Percentiles rank a stretch among this genome's conserved stretches.
Evolutionary conservation across 1,139 yeast genomes (phyloP).

Genomic region (Magnusiomyces tetraspermus): DNA sequence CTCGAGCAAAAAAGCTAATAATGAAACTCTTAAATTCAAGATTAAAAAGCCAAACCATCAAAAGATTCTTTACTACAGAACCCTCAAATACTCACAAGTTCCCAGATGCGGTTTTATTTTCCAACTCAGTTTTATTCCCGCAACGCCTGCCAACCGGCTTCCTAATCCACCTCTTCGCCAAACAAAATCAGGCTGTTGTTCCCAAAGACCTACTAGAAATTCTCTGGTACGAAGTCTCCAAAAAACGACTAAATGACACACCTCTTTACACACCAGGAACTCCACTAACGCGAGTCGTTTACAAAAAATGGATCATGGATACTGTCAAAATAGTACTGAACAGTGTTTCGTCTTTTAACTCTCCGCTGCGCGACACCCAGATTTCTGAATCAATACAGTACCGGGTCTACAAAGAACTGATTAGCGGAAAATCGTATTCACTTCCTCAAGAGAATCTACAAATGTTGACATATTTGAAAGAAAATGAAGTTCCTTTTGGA

Average conservation of each 20-base stretch:
- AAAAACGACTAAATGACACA: neutral
- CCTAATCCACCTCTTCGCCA: conserved; percentile 5
- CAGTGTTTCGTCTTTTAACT: neutral
- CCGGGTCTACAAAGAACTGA: conserved; percentile 11
- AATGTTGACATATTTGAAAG: conserved; percentile 17
- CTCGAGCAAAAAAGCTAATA: too few species aligned
- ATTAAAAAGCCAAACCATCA: too few species aligned
- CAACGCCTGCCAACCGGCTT: conserved; percentile 9
- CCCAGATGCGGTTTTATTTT: conserved; percentile 13
- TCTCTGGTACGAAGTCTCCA: neutral
- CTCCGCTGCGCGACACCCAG: conserved; percentile 1
- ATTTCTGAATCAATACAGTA: conserved; percentile 2
- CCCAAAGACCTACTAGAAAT: neutral
- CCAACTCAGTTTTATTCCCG: conserved; percentile 9
- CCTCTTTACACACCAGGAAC: conserved; percentile 5
- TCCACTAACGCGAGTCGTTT: neutral
- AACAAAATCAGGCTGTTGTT: conserved; percentile 1
- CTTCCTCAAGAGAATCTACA: conserved; percentile 16
- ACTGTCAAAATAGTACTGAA: conserved; percentile 1
- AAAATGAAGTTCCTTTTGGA: conserved; percentile 23
- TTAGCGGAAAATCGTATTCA: conserved; percentile 17
- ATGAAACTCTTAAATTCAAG: too few species aligned
- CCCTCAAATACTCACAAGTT: neutral
- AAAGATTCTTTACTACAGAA: too few species aligned
- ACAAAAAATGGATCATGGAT: conserved; percentile 9